These are phyloP conservation scores for Penicillium brevicompactum DNA, from an alignment of 2,329 filamentous ascomycete genomes.

Conservation along the genomic window DNA sequence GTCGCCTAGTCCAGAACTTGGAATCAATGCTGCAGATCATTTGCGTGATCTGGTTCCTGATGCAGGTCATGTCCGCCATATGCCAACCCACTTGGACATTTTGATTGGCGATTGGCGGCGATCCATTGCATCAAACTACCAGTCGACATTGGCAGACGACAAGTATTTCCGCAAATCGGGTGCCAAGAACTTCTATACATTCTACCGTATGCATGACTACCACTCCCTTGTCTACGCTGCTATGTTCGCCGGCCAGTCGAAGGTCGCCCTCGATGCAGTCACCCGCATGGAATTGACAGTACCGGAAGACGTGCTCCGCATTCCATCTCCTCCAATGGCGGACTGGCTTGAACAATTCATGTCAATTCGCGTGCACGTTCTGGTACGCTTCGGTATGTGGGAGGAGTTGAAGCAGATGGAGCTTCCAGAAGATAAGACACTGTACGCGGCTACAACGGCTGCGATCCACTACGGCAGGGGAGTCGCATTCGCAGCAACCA, in stretches of 20 bases:
- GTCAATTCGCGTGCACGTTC: slow-evolving; percentile 65
- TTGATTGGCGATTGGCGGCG: slow-evolving; percentile 68
- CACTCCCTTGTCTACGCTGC: slow-evolving; percentile 74
- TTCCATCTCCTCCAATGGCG: slow-evolving; percentile 72
- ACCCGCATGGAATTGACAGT: slow-evolving; percentile 61
- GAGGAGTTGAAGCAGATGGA: slow-evolving; percentile 61
- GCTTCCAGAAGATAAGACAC: slow-evolving; percentile 57
- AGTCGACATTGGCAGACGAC: slow-evolving; percentile 67
- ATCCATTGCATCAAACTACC: slow-evolving; percentile 65
- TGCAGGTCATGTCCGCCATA: slow-evolving; percentile 69
- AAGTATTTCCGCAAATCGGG: slow-evolving; percentile 62
- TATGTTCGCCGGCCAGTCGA: slow-evolving; percentile 70
- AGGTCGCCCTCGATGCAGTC: slow-evolving; percentile 63
- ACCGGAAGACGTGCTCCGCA: slow-evolving; percentile 63
- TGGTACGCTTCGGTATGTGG: slow-evolving; percentile 74
- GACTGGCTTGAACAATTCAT: slow-evolving; percentile 75
- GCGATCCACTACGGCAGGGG: slow-evolving; percentile 68
- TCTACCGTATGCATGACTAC: slow-evolving; percentile 72
- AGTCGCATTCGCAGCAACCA: slow-evolving; percentile 63
- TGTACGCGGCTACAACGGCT: slow-evolving; percentile 70
- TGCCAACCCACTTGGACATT: slow-evolving; percentile 74
- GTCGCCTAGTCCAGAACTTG: slow-evolving; percentile 65
- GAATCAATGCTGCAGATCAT: slow-evolving; percentile 63
- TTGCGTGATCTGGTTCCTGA: slow-evolving; percentile 66
- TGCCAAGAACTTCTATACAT: slow-evolving; percentile 69